These are phyloP conservation scores for Paramecium octaurelia DNA, from an alignment of 73 alveolate species.

Conservation along the genomic window DNA sequence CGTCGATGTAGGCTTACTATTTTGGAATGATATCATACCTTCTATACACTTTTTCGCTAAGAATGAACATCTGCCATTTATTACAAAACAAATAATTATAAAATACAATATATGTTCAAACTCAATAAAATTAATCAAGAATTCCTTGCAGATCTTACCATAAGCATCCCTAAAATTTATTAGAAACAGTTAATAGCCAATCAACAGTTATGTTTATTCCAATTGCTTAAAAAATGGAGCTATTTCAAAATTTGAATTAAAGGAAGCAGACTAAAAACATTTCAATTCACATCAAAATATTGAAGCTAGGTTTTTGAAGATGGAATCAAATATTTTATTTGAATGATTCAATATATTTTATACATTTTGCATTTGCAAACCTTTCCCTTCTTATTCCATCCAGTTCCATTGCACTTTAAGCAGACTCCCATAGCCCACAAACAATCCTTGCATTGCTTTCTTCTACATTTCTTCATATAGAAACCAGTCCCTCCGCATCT, in stretches of 20 bases:
- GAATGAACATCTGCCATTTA: neutral
- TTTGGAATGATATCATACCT: neutral
- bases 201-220: neutral
- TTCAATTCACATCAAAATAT: neutral
- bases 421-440: slow-evolving; percentile 24
- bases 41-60: neutral
- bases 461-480: neutral
- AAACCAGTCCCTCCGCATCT: slow-evolving; percentile 14
- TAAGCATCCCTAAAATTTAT: neutral
- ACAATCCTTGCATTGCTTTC: slow-evolving; percentile 29
- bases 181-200: neutral
- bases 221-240: neutral
- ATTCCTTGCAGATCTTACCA: neutral
- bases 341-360: slow-evolving; percentile 8
- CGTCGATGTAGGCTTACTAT: slow-evolving; percentile 30
- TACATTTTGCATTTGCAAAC: slow-evolving; percentile 21
- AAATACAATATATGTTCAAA: neutral
- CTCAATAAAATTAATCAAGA: neutral
- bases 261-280: neutral
- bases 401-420: neutral
- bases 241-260: neutral
- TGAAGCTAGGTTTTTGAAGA: neutral
- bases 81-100: neutral
- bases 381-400: neutral
- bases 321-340: neutral